Evolutionary conservation across 257 asterid genomes (phyloP), one percentile per base, ranked within the genome.

Genomic region (Solanum corneliomulleri): DNA sequence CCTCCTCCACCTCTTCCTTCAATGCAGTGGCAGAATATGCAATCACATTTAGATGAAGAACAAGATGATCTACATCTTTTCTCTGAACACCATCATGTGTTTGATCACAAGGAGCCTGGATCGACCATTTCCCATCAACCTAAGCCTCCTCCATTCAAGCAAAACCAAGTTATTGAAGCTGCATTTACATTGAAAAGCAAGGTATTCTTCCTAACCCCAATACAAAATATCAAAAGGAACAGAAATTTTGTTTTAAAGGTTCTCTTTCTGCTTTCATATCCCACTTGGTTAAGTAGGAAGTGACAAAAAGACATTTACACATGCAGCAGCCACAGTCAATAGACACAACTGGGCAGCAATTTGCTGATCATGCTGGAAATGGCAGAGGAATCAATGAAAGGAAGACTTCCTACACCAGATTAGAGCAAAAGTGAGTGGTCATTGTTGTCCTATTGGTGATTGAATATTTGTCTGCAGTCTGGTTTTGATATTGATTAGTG

Each of bases 331-430:
- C 89, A 84, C 92, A 74, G 85, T 89, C 85, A 74, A 89, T 78
- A 72, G 93, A 89, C 91, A 83, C 88, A 86, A 91, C 85, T 86
- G 88, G 86, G 89, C 91, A 78, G 52, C 89, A 87, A 82, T 91
- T 88, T 66, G 91, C 88, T 60, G 77, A 85, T 87, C 92, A 33
- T 89, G 90, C 85, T 78, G 85, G 82, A 81, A 44, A 27, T 58
- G 86, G 62, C 82, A 91, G 91, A 91, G 92, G 87, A 86, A 45
- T 84, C 41, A 95, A 93, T 80, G 96, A 91, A 94, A 93, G 88
- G 94, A 91, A 27, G 99, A 96, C 89, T 97, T 97, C 85, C 94
- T 97, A 89, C 98, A 94, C 84, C 99, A 97, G 93, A 97, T 97
- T 88, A 93, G 99, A 92, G 88, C 94, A 80, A 97, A 94, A 91